A percentile compares a stretch with the other conserved stretches of the same genome.
These are phyloP conservation scores for Botryotinia convoluta DNA, from an alignment of 2,329 filamentous ascomycete genomes.

Conservation along the genomic window DNA sequence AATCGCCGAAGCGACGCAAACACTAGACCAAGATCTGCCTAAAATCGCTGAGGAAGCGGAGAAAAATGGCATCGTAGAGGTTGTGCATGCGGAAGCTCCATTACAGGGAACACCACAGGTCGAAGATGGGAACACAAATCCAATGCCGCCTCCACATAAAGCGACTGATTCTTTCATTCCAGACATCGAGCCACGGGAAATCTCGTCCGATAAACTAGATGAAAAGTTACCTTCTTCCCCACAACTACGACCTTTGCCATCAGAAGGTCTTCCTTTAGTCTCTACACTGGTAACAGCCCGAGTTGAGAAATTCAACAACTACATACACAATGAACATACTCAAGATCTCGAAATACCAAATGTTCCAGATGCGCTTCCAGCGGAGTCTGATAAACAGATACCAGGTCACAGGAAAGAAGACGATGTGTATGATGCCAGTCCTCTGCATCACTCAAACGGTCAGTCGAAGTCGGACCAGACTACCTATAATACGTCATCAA, in stretches of 20 bases:
- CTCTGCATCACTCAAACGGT: conserved; percentile 14
- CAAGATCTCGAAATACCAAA: neutral
- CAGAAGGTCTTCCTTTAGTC: conserved; percentile 33
- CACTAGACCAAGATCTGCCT: neutral
- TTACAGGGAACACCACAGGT: neutral
- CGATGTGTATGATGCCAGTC: conserved; percentile 27
- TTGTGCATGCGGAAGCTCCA: neutral
- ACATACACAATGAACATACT: neutral
- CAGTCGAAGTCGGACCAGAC: neutral
- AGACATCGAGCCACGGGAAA: neutral
- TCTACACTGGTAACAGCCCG: conserved; percentile 30
- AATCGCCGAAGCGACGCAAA: conserved; percentile 19
- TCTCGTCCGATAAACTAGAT: neutral
- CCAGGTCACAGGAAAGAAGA: conserved; percentile 10
- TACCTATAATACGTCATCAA: neutral
- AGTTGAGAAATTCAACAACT: conserved; percentile 12
- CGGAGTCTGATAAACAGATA: neutral
- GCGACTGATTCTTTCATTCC: neutral
- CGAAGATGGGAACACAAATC: neutral
- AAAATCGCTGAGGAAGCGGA: neutral
- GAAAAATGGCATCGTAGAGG: neutral
- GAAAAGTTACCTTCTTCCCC: conserved; percentile 29
- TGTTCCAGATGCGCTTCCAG: neutral
- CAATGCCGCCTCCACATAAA: conserved; percentile 8
- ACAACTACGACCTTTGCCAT: conserved; percentile 30